Percentiles rank a stretch among this genome's conserved stretches.
phyloP scores from a whole-genome alignment of 768 basidiomycete species.

The Amanita exitialis region DNA sequence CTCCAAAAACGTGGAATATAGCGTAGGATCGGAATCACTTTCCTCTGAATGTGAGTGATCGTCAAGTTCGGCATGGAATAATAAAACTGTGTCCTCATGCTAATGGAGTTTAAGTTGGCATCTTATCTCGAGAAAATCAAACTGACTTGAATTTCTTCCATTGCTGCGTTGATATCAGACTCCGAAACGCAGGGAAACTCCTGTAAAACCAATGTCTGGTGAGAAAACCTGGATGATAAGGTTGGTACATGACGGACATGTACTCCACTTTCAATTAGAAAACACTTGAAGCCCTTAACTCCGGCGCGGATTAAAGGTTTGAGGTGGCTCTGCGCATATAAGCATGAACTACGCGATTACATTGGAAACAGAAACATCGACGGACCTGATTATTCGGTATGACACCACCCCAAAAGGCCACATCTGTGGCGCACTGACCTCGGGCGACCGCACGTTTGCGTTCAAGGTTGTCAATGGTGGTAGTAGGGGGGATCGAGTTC shows the following conservation, averaged over 20 bases:
- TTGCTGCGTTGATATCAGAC: slow-evolving; percentile 54
- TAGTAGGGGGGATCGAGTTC: slow-evolving; percentile 95
- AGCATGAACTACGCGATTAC: neutral
- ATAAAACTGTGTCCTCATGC: slow-evolving; percentile 59
- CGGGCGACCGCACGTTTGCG: slow-evolving; percentile 62
- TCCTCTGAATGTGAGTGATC: slow-evolving; percentile 6
- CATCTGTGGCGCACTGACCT: slow-evolving; percentile 69
- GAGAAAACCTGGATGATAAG: neutral
- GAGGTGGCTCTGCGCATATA: slow-evolving; percentile 47
- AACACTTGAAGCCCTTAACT: slow-evolving; percentile 95
- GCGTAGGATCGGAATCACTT: slow-evolving; percentile 27
- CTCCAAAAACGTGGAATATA: slow-evolving; percentile 74
- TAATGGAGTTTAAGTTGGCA: slow-evolving; percentile 18
- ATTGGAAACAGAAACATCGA: neutral
- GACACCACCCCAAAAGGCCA: slow-evolving; percentile 93
- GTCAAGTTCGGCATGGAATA: slow-evolving; percentile 91
- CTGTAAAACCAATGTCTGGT: slow-evolving; percentile 27
- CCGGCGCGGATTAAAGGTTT: slow-evolving; percentile 68
- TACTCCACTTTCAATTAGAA: slow-evolving; percentile 92
- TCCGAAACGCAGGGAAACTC: slow-evolving; percentile 88
- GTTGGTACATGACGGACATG: slow-evolving; percentile 42
- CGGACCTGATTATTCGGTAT: slow-evolving; percentile 85
- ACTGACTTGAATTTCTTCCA: slow-evolving; percentile 65
- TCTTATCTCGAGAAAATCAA: slow-evolving; percentile 4
- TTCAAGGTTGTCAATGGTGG: slow-evolving; percentile 67